Conservation (phyloP, 2,329 filamentous ascomycete species). For the Cordyceps fumosorosea region DNA sequence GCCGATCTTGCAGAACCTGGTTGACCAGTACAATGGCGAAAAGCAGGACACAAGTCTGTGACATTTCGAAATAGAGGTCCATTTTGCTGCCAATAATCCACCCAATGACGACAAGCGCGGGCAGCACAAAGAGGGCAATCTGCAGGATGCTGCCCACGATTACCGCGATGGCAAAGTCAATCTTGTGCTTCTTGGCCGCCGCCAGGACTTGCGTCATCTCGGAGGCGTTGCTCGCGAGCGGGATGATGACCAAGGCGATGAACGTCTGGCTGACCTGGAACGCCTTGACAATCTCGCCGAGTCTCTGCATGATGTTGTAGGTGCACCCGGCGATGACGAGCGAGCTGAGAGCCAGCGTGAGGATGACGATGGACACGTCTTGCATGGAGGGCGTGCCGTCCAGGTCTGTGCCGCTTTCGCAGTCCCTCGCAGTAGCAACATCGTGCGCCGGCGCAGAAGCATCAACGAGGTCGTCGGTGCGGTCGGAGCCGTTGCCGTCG, state of each 20-base stretch:
- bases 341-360: constrained; percentile 2
- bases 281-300: constrained; percentile 10
- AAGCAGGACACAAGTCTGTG: constrained; percentile 16
- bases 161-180: constrained; percentile 16
- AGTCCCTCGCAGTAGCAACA: not conserved
- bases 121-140: constrained; percentile 16
- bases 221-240: constrained; percentile 15
- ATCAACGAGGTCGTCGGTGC: constrained; percentile 5
- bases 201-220: constrained; percentile 16
- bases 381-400: constrained; percentile 11
- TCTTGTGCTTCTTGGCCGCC: constrained; percentile 14
- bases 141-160: constrained; percentile 17
- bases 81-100: constrained; percentile 12
- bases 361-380: not conserved
- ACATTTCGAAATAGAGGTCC: constrained; percentile 16
- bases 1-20: constrained; percentile 16
- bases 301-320: constrained; percentile 12
- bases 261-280: constrained; percentile 15
- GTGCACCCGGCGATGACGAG: constrained; percentile 15
- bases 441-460: not conserved
- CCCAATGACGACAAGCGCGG: constrained; percentile 14
- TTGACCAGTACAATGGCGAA: constrained; percentile 16
- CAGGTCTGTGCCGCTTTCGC: constrained; percentile 4
- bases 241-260: constrained; percentile 15
- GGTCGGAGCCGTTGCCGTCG: not conserved